Base-by-base conservation (phyloP, 2,329 filamentous ascomycete genomes). In the Sarocladium brachiariae region DNA sequence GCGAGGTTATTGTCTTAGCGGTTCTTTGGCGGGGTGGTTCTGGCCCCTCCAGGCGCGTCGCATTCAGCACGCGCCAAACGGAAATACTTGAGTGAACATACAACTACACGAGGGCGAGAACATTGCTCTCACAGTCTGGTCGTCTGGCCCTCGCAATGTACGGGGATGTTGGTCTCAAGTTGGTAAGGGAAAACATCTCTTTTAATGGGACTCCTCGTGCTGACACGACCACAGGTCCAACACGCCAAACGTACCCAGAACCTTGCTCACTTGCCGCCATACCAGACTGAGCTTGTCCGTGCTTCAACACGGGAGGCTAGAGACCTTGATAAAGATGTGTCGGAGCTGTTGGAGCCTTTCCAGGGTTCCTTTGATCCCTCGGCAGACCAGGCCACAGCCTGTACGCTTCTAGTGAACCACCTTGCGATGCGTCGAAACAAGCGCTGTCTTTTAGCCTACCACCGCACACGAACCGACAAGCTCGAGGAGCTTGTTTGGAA, bases 361-460 rank as follows among this genome's bases (percentile, higher is more conserved):
- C 81, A 87, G 56, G 87, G 86, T 54, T 85, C 84, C 1, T 97
- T 97, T 72, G 85, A 96, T 59, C 92, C 90, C 1, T 80, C 84
- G 14, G 79, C 84, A 10, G 84, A 96, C 61, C 89, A 89, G 39
- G 88, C 87, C 9, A 86, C 86, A 27, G 91, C 92, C 2, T 95
- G 89, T 63, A 88, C 89, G 2, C 76, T 99, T 21, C 81, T 99
- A 19, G 91, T 97, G 54, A 88, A 96, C 65, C 92, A 99, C 65
- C 74, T 99, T 10, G 90, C 88, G 58, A 96, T 97, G 87, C 84
- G 93, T 46, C 81, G 93, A 51, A 96, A 99, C 68, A 99, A 99
- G 68, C 85, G 93, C 38, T 99, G 93, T 63, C 76, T 99, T 18
- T 80, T 99, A 6, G 91, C 92, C 3, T 99, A 99, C 64, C 93